Evolutionary conservation across 1,139 yeast genomes (phyloP).

Genomic region (Hansenula lynferdii): DNA sequence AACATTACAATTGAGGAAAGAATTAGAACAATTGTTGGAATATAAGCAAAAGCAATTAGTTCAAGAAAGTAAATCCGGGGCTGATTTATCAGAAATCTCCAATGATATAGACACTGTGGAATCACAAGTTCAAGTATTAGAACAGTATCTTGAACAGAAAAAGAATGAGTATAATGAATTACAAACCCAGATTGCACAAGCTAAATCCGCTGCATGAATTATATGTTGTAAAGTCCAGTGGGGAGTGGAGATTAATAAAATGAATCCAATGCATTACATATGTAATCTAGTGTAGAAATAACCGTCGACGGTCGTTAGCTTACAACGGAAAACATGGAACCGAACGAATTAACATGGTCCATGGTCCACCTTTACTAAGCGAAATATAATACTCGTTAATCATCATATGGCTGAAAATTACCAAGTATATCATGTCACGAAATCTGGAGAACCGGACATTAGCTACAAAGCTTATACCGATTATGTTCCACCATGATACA

Average conservation of each 20-base stretch:
- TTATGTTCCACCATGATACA: too few species aligned
- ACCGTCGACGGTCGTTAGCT: too few species aligned
- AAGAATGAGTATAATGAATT: constrained; percentile 41
- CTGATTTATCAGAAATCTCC: constrained; percentile 37
- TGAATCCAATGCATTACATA: too few species aligned
- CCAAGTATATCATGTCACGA: background rate
- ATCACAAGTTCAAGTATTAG: constrained; percentile 48
- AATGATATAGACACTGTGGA: constrained; percentile 42
- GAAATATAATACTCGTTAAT: too few species aligned
- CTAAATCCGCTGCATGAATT: constrained; percentile 5
- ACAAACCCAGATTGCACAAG: constrained; percentile 32
- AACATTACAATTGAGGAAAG: constrained; percentile 51
- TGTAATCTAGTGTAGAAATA: too few species aligned
- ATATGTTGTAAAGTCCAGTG: background rate
- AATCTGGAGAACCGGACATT: constrained; percentile 1
- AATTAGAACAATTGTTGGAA: constrained; percentile 74
- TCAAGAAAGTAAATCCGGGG: constrained; percentile 15
- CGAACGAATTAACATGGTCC: too few species aligned
- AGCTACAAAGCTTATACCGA: too few species aligned
- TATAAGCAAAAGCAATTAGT: constrained; percentile 56
- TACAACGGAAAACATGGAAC: background rate
- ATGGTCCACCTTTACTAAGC: background rate
- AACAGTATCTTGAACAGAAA: constrained; percentile 45
- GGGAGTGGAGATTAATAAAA: background rate
- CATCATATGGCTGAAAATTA: background rate